Evolutionary conservation across 768 basidiomycete genomes (phyloP), one percentile per base, ranked within the genome.

Genomic region (Psilocybe tampanensis): DNA sequence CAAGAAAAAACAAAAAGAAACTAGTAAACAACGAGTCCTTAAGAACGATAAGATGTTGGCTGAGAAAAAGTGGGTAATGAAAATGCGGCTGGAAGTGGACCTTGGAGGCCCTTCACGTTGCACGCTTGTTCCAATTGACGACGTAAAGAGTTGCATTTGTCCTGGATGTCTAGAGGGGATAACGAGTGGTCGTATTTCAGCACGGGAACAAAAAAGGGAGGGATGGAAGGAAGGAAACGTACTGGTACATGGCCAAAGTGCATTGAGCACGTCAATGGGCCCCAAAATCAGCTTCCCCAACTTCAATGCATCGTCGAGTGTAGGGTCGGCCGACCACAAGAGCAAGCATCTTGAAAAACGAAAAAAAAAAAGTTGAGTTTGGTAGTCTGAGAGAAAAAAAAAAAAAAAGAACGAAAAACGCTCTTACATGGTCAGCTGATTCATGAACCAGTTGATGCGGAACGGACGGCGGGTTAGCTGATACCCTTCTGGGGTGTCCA

Each of bases 391-490:
- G 39, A 23, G 26, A n/a, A 41, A 2, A 17, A 3, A 32, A 7
- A 51, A 19, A 29, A 15, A 29, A 13, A 33, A 52, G 15, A 33
- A 23, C 2, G 15, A 47, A 15, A 43, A 22, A 39, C 23, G 22
- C 8, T 71, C 84, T 39, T 64, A 88, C 87, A 84, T 82, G 0
- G 81, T 77, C 6, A 89, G 74, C 61, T 88, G 88, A 58, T 82
- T 86, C 29, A 82, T 74, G 60, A 89, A 89, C 90, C 90, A 92
- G 44, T 79, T 78, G 52, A 85, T 81, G 62, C 87, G 83, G 69
- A 83, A 90, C 0, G 90, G 90, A 0, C 88, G 81, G 23, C 89
- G 77, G 18, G 85, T 82, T 26, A 92, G 74, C 63, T 84, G 72
- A 57, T 86, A 76, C 0, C 79, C 83, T 33, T 82, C 76, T 2